Conservation (phyloP, 2,329 filamentous ascomycete genomes). For the Fusarium subtropicale region DNA sequence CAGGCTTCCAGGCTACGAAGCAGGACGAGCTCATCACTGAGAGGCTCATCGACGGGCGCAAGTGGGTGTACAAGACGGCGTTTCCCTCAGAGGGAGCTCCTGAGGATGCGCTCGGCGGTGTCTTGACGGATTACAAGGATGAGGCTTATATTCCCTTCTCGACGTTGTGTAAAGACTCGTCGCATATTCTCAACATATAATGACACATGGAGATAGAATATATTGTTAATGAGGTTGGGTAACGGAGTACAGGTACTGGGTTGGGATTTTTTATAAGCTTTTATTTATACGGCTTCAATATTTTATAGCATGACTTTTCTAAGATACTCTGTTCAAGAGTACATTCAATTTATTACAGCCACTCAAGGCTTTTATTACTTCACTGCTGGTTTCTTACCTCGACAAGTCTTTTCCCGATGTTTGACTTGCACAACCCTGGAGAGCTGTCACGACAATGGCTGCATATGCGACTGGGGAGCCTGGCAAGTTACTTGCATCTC, state of each 20-base stretch:
- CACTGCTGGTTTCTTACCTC: neutral
- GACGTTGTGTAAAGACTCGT: conserved; percentile 14
- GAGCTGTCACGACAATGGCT: neutral
- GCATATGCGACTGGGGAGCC: neutral
- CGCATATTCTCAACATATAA: conserved; percentile 11
- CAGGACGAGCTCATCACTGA: conserved; percentile 42
- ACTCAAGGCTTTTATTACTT: neutral
- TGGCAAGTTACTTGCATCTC: neutral
- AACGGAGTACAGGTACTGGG: conserved; percentile 19
- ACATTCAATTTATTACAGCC: neutral
- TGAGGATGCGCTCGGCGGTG: conserved; percentile 34
- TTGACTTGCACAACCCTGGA: neutral
- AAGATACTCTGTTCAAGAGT: neutral
- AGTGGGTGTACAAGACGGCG: conserved; percentile 44
- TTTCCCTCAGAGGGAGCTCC: conserved; percentile 16
- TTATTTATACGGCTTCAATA: neutral
- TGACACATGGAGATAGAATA: neutral
- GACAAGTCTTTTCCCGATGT: neutral
- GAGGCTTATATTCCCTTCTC: conserved; percentile 30
- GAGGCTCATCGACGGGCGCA: conserved; percentile 49
- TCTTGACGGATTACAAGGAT: conserved; percentile 37
- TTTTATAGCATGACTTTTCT: neutral
- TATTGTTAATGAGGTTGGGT: conserved; percentile 10
- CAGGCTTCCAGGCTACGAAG: conserved; percentile 44
- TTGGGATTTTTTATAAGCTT: neutral